Evolutionary conservation across 1,284 basidiomycete genomes (phyloP).

Genomic region (Heterobasidion parviporum): DNA sequence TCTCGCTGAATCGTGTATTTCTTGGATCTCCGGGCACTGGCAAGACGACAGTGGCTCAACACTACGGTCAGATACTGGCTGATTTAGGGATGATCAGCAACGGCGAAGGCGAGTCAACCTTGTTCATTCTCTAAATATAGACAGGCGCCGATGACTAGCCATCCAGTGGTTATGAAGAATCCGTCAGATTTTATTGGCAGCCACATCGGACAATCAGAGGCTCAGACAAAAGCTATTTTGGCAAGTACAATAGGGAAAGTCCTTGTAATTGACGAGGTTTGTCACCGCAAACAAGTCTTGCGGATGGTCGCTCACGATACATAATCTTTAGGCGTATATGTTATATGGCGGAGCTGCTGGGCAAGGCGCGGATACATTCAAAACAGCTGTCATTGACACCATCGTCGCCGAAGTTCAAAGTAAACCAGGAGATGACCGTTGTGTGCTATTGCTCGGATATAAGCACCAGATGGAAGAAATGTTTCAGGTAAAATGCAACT

Average conservation of each 20-base stretch:
- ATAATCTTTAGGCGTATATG: conserved; percentile 49
- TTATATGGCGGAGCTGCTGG: conserved; percentile 34
- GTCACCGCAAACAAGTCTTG: conserved; percentile 5
- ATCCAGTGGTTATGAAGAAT: conserved; percentile 54
- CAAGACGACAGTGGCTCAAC: conserved; percentile 57
- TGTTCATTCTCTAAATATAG: not conserved
- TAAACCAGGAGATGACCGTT: conserved; percentile 58
- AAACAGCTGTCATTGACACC: conserved; percentile 58
- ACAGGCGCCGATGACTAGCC: not conserved
- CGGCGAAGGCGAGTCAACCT: conserved; percentile 43
- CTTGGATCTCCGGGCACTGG: conserved; percentile 60
- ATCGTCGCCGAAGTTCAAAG: conserved; percentile 66
- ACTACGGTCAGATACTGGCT: conserved; percentile 53
- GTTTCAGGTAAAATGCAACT: conserved; percentile 59
- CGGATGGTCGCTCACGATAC: not conserved
- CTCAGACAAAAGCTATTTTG: conserved; percentile 54
- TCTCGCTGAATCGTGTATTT: conserved; percentile 57
- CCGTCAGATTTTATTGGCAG: conserved; percentile 56
- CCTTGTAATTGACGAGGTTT: conserved; percentile 58
- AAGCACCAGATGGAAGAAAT: conserved; percentile 57
- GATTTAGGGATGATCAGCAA: conserved; percentile 56
- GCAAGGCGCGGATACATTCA: conserved; percentile 37
- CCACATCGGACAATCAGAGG: conserved; percentile 48
- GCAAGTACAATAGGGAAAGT: conserved; percentile 52
- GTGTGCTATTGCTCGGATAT: conserved; percentile 58